Base-by-base conservation (phyloP, 345 rosid species). In the Eutrema japonicum region DNA sequence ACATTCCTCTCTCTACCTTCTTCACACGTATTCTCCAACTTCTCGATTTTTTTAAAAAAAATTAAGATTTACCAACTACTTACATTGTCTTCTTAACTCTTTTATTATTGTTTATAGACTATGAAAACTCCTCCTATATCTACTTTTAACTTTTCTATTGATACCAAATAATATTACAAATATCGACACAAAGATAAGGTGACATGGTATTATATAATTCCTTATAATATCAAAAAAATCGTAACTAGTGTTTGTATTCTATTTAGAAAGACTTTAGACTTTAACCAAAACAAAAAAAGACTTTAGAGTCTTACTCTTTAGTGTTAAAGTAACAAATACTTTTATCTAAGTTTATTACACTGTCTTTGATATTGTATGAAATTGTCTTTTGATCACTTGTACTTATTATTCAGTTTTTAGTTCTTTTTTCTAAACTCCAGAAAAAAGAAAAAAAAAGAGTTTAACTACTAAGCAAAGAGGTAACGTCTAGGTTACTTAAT, bases 1-100 rank as follows among this genome's bases (percentile, higher is more conserved):
- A n/a, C n/a, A n/a, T n/a, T n/a, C n/a, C n/a, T n/a, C n/a, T 38
- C 33, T 30, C 32, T 49, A 60, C 50, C 33, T 71, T 61, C 35
- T 71, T 60, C 52, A 73, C 77, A 71, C 77, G 77, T 73, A 73
- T 64, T 36, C 77, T 36, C 57, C 49, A 52, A 72, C 54, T 30
- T 62, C 5, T 42, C 2, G 3, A 16, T 11, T 45, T 56, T 58
- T 48, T 3, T 0, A 1, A 22, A 22, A 22, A 47, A 58, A 36
- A 6, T 30, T 4, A 6, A 18, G 5, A 38, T 26, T 58, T 22
- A 41, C 68, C 61, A 63, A 59, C 59, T 40, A 38, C 74, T 69
- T 14, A 71, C 16, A 70, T 33, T 51, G 3, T 72, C 76, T 52
- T 1, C 42, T 12, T 18, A 32, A 42, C 43, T 63, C 7, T 50